Evolutionary conservation across 257 asterid species (phyloP), one percentile per base, ranked within the genome.

Genomic region (Oldenlandia corymbosa): DNA sequence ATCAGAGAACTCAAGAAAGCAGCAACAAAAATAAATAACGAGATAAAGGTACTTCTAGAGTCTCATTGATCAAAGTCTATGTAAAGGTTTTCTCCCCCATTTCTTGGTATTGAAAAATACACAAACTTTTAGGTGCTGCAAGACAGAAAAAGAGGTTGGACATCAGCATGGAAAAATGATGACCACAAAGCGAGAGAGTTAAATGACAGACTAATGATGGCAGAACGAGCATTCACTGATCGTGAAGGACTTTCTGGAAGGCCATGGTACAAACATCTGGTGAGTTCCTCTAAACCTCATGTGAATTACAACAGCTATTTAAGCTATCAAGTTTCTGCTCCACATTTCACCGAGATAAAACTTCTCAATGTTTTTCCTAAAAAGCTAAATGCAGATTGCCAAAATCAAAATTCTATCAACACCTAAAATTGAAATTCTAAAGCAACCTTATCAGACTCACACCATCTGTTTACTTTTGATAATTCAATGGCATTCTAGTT

Each of bases 251-350:
- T 91, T 31, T 23, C 80, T 0, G 86, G 81, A 65, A 76, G 97
- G 74, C 55, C 73, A 64, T 91, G 96, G 96, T 83, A 75, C 65
- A 88, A 88, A 81, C 97, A 91, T 70, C 69, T 91, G 94, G 96
- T 91, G 74, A 21, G 92, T 73, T 53, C 51, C 12, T 63, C 55
- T 24, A 24, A 18, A 34, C 3, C 14, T 23, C 18, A 13, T 28
- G 18, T 28, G 6, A 60, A 21, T 39, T 28, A 39, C 37, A 23
- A 32, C 32, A 30, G 41, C 65, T 60, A 45, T 12, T 61, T 28
- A 46, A 62, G 30, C 24, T 16, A 16, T 42, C 32, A 17, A 10
- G 21, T 54, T 17, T 20, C 12, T 26, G 9, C 50, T 2, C 46
- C 27, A 10, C 9, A n/a, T 30, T 46, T 57, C 65, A 32, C 49